phyloP scores from a whole-genome alignment of 495 filamentous ascomycete genomes.

The Cairneyella variabilis region DNA sequence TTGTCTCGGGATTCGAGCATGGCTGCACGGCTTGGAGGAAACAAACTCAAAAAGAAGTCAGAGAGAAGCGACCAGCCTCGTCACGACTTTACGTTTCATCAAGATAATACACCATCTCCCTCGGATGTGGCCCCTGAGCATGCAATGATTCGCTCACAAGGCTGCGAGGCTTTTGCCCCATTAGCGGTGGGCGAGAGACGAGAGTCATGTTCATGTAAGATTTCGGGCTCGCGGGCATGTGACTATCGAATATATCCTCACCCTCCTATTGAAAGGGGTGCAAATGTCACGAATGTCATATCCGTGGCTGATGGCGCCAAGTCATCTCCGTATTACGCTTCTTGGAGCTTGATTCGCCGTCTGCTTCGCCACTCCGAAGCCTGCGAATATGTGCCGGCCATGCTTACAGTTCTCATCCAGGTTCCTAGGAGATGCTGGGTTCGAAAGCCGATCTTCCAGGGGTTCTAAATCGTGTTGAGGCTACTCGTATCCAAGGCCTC shows the following conservation, averaged over 20 bases:
- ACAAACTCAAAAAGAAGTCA: neutral
- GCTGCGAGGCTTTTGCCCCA: slow-evolving; percentile 5
- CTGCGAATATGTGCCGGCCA: neutral
- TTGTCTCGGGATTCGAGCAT: neutral
- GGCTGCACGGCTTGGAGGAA: neutral
- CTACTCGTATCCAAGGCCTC: too few species aligned
- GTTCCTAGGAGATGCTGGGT: neutral
- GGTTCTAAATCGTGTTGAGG: too few species aligned
- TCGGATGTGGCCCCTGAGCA: too few species aligned
- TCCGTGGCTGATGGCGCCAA: neutral
- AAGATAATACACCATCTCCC: too few species aligned
- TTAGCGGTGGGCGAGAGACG: slow-evolving; percentile 15
- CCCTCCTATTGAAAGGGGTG: neutral
- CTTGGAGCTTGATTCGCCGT: neutral
- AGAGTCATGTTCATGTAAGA: neutral
- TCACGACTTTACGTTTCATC: neutral
- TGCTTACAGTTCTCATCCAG: neutral
- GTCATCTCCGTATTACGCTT: neutral
- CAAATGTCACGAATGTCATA: neutral
- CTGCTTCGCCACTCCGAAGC: neutral
- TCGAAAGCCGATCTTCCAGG: too few species aligned
- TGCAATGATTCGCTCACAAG: neutral
- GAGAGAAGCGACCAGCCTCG: neutral
- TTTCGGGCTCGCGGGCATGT: neutral
- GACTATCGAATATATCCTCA: neutral